Percentiles rank a stretch among this genome's conserved stretches.
phyloP scores from a whole-genome alignment of 139 green algal genomes.

The Mesostigma viride region DNA sequence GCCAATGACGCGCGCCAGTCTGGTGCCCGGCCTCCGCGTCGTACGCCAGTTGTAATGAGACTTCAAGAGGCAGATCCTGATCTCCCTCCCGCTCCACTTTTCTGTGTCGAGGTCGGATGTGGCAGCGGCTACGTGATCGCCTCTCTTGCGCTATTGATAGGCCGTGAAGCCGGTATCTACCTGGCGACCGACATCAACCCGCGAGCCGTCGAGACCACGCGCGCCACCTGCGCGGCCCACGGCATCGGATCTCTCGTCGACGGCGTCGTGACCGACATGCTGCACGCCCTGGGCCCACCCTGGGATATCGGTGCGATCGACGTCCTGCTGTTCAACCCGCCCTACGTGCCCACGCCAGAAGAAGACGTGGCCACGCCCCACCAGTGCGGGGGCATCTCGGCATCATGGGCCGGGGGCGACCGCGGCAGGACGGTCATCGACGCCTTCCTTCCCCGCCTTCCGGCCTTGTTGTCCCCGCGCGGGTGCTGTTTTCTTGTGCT shows the following conservation, averaged over 20 bases:
- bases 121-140: slow-evolving; percentile 73
- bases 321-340: slow-evolving; percentile 87
- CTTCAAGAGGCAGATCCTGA: too few species aligned
- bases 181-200: slow-evolving; percentile 54
- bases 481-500: slow-evolving; percentile 21
- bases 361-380: slow-evolving; percentile 54
- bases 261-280: slow-evolving; percentile 16
- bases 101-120: slow-evolving; percentile 69
- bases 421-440: slow-evolving; percentile 69
- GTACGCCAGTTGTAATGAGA: too few species aligned
- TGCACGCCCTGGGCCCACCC: slow-evolving; percentile 2
- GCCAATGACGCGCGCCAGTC: too few species aligned
- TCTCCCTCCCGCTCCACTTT: too few species aligned
- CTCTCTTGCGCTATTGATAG: slow-evolving; percentile 56
- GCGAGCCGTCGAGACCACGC: slow-evolving; percentile 38
- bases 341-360: slow-evolving; percentile 88
- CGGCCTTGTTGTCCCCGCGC: background rate
- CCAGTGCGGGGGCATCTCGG: slow-evolving; percentile 60
- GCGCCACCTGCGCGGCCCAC: slow-evolving; percentile 44
- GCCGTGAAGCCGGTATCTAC: background rate
- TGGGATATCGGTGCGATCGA: slow-evolving; percentile 31
- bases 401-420: slow-evolving; percentile 76
- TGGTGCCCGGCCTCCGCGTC: too few species aligned
- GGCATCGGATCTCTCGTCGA: slow-evolving; percentile 8
- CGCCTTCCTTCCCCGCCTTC: slow-evolving; percentile 46